Conservation (phyloP, 345 rosid species). For the Rhodomyrtus tomentosa region DNA sequence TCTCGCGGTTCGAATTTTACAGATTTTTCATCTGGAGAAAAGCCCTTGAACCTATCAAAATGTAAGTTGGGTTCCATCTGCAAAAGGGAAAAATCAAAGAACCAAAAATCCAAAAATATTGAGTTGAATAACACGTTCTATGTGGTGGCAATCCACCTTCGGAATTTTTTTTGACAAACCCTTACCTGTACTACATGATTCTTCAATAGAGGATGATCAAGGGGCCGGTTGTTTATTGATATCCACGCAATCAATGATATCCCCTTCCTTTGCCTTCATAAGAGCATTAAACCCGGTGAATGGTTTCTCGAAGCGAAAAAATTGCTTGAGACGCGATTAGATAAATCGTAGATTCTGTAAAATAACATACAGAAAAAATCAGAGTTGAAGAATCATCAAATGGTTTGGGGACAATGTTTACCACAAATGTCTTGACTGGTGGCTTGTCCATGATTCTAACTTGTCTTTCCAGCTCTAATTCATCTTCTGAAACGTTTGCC, state of each 20-base stretch:
- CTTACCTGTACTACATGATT: not conserved
- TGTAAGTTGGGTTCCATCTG: not conserved
- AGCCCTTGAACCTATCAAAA: not conserved
- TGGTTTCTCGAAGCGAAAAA: not conserved
- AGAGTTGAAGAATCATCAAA: not conserved
- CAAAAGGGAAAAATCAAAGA: not conserved
- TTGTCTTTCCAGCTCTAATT: not conserved
- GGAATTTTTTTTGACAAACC: not conserved
- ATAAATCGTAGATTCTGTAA: not conserved
- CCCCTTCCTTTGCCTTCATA: not conserved
- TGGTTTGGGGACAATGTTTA: not conserved
- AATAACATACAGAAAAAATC: not conserved
- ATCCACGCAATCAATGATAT: not conserved
- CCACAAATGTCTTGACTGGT: not conserved
- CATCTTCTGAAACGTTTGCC: not conserved
- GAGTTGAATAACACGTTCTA: no score
- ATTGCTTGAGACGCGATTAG: not conserved
- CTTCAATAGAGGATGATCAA: not conserved
- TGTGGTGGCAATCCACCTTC: no score
- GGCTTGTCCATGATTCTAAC: not conserved
- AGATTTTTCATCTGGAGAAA: not conserved
- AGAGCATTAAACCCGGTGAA: not conserved
- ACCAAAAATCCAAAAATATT: no score
- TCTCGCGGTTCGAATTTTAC: not conserved
- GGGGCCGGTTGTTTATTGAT: not conserved